A percentile compares a stretch with the other conserved stretches of the same genome.
These are phyloP conservation scores for Cudoniella acicularis DNA, from an alignment of 495 filamentous ascomycete genomes.

Conservation along the genomic window DNA sequence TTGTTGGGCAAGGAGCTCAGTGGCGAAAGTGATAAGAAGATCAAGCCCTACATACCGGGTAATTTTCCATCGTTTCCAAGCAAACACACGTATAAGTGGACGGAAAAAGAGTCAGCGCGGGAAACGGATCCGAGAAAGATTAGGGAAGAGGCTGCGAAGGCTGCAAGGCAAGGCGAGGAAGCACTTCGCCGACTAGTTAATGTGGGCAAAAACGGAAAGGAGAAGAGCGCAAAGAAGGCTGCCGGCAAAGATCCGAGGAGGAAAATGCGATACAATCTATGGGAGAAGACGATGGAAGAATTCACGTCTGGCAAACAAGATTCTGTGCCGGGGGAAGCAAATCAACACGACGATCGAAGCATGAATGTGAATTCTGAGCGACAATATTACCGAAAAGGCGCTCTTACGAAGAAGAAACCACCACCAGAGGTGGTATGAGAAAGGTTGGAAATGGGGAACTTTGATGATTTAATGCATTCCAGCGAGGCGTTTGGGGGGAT, in stretches of 20 bases:
- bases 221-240: constrained; percentile 30
- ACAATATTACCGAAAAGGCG: constrained; percentile 34
- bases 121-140: constrained; percentile 68
- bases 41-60: constrained; percentile 54
- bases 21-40: constrained; percentile 44
- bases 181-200: constrained; percentile 63
- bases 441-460: neutral
- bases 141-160: constrained; percentile 67
- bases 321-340: neutral
- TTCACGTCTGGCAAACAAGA: constrained; percentile 10
- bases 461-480: neutral
- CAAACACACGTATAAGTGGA: constrained; percentile 68
- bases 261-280: constrained; percentile 32
- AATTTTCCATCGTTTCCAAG: constrained; percentile 70
- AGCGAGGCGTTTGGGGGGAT: neutral
- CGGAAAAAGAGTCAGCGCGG: constrained; percentile 60
- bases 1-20: constrained; percentile 54
- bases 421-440: neutral
- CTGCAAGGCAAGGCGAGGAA: constrained; percentile 70
- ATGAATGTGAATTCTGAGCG: constrained; percentile 38
- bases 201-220: constrained; percentile 34
- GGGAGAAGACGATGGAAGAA: constrained; percentile 32
- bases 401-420: constrained; percentile 7
- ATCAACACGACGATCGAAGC: constrained; percentile 19
- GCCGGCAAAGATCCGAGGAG: constrained; percentile 31